Evolutionary conservation across 164 flowering plant genomes (phyloP), one percentile per base, ranked within the genome.

Genomic region (Umbilicus rupestris): DNA sequence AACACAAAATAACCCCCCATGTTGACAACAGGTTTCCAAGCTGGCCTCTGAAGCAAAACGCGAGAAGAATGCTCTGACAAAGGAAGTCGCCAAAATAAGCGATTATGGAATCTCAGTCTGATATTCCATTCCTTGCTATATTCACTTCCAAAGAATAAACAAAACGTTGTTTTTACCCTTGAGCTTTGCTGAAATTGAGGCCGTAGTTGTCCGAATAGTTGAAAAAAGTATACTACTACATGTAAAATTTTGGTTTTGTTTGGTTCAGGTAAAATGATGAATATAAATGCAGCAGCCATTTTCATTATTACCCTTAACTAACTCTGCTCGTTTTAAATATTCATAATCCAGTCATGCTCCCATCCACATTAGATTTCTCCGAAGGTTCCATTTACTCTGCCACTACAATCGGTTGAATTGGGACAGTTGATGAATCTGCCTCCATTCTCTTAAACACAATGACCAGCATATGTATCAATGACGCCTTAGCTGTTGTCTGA

Each of bases 391-490:
- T 89, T 73, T 89, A 66, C 73, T 95, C 99, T 0, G 99, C 97
- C 24, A 95, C 97, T 9, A 95, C 97, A 73, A 95, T 92, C 0
- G 99, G 99, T 79, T 95, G 99, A 64, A 95, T 67, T 0, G 97
- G 97, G 22, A 88, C 97, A 1, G 94, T 87, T 0, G 94, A 85
- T 9, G 96, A 92, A 72, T 95, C 99, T 0, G 99, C 99, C 83
- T 95, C 99, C 99, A 95, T 95, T 63, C 99, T 72, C 77, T 97
- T 69, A 69, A 95, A 95, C 67, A 95, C 97, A 72, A 95, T 95
- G 68, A 95, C 96, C 62, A 92, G 79, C 97, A 91, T 95, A 67
- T 95, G 99, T 57, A 92, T 82, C 83, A 95, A 66, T 3, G 96
- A 87, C 7, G 99, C 99, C 72, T 95, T 95, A 0, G 99, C 97